Evolutionary conservation across 2,329 filamentous ascomycete genomes (phyloP).

Genomic region (Daldinia eschscholtzii): DNA sequence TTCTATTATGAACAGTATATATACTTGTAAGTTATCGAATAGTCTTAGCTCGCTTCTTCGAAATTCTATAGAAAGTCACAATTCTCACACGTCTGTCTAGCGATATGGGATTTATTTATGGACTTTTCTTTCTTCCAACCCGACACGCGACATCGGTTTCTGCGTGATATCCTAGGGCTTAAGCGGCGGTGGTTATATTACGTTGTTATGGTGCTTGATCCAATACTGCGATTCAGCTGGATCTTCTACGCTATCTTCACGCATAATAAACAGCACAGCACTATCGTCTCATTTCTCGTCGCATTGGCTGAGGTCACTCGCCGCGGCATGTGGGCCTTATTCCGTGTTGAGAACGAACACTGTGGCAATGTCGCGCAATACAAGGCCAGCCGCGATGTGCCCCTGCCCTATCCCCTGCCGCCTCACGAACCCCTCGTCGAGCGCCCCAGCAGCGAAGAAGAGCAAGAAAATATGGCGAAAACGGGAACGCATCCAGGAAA

Average conservation of each 20-base stretch:
- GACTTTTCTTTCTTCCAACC: constrained; percentile 93
- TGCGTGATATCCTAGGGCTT: constrained; percentile 84
- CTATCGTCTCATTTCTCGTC: constrained; percentile 83
- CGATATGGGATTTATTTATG: constrained; percentile 95
- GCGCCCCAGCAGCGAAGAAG: constrained; percentile 55
- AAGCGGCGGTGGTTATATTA: constrained; percentile 89
- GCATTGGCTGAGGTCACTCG: constrained; percentile 83
- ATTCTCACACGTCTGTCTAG: constrained; percentile 54
- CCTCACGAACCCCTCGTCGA: constrained; percentile 59
- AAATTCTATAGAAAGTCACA: background rate
- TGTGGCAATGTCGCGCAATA: constrained; percentile 91
- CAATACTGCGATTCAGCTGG: constrained; percentile 92
- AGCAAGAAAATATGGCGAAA: constrained; percentile 5
- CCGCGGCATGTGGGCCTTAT: constrained; percentile 89
- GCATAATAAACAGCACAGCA: constrained; percentile 83
- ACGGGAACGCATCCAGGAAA: background rate
- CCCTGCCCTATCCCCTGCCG: constrained; percentile 79
- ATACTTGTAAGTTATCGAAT: constrained; percentile 71
- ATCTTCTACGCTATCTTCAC: constrained; percentile 91
- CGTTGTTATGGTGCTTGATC: constrained; percentile 82
- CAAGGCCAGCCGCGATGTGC: constrained; percentile 88
- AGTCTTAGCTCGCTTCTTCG: background rate
- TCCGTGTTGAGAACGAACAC: constrained; percentile 98
- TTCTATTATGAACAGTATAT: constrained; percentile 84
- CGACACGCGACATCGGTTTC: constrained; percentile 72